Evolutionary conservation across 73 alveolate species (phyloP).

Genomic region (Paramecium caudatum): DNA sequence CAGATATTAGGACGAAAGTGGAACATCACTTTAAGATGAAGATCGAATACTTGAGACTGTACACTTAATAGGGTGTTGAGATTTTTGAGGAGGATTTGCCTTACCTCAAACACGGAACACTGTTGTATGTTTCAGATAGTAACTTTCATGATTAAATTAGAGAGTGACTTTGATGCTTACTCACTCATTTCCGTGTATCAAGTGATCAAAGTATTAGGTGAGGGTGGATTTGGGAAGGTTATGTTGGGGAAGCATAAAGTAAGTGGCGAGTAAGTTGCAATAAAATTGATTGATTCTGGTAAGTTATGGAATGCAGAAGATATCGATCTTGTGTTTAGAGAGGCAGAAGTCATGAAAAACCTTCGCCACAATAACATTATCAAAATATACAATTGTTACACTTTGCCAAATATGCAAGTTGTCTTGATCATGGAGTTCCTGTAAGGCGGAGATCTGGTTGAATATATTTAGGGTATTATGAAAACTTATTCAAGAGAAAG

Average conservation of each 20-base stretch:
- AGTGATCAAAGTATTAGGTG: slow-evolving; percentile 90
- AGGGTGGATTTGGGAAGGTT: slow-evolving; percentile 99
- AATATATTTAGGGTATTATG: slow-evolving; percentile 78
- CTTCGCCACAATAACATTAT: slow-evolving; percentile 77
- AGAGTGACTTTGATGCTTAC: slow-evolving; percentile 63
- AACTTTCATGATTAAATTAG: not conserved
- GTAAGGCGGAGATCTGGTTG: slow-evolving; percentile 92
- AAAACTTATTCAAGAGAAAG: slow-evolving; percentile 65
- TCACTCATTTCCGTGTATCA: slow-evolving; percentile 75
- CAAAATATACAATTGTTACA: slow-evolving; percentile 81
- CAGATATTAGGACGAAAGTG: slow-evolving; percentile 15
- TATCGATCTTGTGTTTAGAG: slow-evolving; percentile 77
- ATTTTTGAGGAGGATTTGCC: slow-evolving; percentile 67
- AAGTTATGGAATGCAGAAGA: slow-evolving; percentile 82
- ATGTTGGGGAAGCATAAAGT: slow-evolving; percentile 92
- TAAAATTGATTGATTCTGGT: slow-evolving; percentile 87
- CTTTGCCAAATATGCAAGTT: slow-evolving; percentile 92
- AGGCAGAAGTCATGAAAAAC: slow-evolving; percentile 79
- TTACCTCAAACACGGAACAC: slow-evolving; percentile 21
- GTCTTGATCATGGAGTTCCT: slow-evolving; percentile 95
- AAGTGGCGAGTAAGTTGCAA: slow-evolving; percentile 96
- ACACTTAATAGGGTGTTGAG: slow-evolving; percentile 70
- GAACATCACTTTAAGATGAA: slow-evolving; percentile 14
- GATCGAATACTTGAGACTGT: slow-evolving; percentile 58
- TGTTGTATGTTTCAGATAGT: slow-evolving; percentile 60